Evolutionary conservation across 495 filamentous ascomycete species (phyloP).

Genomic region (Penicillium odoratum): DNA sequence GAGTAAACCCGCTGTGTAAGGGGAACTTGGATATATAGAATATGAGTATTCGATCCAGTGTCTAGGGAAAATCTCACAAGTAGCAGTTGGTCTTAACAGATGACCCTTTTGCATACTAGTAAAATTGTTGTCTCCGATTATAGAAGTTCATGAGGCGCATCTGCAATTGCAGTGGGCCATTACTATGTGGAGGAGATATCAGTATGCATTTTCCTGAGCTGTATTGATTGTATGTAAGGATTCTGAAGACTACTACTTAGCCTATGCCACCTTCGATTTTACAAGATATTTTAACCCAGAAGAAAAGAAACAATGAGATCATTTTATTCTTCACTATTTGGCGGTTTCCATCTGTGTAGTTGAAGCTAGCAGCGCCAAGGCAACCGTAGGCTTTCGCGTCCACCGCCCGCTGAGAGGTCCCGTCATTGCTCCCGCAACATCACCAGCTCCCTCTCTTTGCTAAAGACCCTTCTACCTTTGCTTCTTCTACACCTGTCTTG

Average conservation of each 20-base stretch:
- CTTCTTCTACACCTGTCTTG: neutral
- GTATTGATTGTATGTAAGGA: too few relatives aligned
- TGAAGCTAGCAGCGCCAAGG: constrained; percentile 21
- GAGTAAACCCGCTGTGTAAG: neutral
- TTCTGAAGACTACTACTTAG: too few relatives aligned
- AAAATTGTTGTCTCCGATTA: too few relatives aligned
- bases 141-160: too few relatives aligned
- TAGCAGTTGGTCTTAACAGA: neutral
- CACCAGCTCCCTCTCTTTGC: constrained; percentile 19
- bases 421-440: constrained; percentile 30
- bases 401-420: constrained; percentile 29
- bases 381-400: constrained; percentile 32
- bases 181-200: too few relatives aligned
- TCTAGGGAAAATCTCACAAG: neutral
- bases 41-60: neutral
- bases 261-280: too few relatives aligned
- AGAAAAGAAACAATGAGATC: too few relatives aligned
- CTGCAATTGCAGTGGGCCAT: too few relatives aligned
- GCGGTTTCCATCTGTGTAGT: too few relatives aligned
- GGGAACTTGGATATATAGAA: constrained; percentile 7
- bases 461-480: constrained; percentile 12
- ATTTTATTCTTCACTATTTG: too few relatives aligned
- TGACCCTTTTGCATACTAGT: neutral
- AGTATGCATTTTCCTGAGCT: too few relatives aligned
- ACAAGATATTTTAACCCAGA: too few relatives aligned